Percentiles rank a stretch among this genome's conserved stretches.
Conservation (phyloP, 208 protist species). For the Naegleria fowleri region DNA sequence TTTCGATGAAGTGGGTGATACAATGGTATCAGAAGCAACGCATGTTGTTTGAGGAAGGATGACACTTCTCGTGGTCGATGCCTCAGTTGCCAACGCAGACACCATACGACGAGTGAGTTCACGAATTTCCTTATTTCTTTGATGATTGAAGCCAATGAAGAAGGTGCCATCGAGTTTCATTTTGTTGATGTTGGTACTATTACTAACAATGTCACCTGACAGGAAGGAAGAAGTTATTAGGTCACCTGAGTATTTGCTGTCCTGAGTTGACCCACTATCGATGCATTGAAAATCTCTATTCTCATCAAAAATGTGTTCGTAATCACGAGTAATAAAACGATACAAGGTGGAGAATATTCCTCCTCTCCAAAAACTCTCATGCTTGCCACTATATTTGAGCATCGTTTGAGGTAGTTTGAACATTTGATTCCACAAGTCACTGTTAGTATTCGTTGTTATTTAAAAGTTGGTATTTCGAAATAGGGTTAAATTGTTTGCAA, state of each 20-base stretch:
- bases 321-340: background rate
- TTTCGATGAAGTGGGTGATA: background rate
- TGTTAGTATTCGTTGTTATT: background rate
- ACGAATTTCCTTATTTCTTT: background rate
- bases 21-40: no score
- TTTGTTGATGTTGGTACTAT: background rate
- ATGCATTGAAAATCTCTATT: background rate
- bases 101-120: background rate
- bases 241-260: no score
- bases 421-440: background rate
- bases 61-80: no score
- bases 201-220: no score
- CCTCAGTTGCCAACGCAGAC: no score
- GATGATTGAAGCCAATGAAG: background rate
- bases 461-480: no score
- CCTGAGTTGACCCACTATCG: no score
- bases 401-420: conserved; percentile 16
- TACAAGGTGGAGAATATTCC: background rate
- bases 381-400: background rate
- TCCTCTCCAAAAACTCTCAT: conserved; percentile 3
- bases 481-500: no score
- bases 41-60: no score
- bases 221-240: no score
- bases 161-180: background rate
- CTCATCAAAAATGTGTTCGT: conserved; percentile 3